These are phyloP conservation scores for Lepidium aucheri DNA, from an alignment of 345 rosid species.

Conservation along the genomic window DNA sequence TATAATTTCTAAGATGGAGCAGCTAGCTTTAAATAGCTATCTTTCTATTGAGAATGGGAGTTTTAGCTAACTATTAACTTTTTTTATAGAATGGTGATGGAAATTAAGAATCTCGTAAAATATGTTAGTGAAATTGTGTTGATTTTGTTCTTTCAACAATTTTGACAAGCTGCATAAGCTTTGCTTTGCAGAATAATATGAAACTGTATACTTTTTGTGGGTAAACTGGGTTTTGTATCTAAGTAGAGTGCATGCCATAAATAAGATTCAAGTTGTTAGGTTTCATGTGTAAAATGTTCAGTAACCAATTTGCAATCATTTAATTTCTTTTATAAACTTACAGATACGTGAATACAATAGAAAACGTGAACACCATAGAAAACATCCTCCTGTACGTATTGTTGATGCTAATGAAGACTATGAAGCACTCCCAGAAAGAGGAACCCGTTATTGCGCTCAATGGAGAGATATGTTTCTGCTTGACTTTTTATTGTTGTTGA, in stretches of 20 bases:
- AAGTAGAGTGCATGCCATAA: neutral
- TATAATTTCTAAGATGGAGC: neutral
- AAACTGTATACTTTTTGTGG: neutral
- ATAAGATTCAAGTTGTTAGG: neutral
- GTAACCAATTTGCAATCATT: neutral
- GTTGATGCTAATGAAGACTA: slow-evolving; percentile 64
- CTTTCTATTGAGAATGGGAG: neutral
- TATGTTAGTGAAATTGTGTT: neutral
- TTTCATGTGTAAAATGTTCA: neutral
- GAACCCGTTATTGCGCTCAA: slow-evolving; percentile 77
- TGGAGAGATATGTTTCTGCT: slow-evolving; percentile 59
- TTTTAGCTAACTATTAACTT: neutral
- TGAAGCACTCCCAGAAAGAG: slow-evolving; percentile 69
- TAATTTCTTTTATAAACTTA: neutral
- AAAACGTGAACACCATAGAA: no score
- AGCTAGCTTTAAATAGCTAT: neutral
- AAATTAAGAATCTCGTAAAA: neutral
- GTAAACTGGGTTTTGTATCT: neutral
- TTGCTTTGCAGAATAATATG: neutral
- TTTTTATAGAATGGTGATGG: neutral
- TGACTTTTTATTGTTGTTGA: neutral
- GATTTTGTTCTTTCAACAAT: neutral
- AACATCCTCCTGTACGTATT: slow-evolving; percentile 72
- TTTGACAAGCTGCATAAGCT: neutral
- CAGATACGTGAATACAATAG: slow-evolving; percentile 63